Percentiles rank a stretch among this genome's conserved stretches.
These are phyloP conservation scores for Ceratocystis diversiconidia DNA, from an alignment of 2,329 filamentous ascomycete genomes.

Conservation along the genomic window DNA sequence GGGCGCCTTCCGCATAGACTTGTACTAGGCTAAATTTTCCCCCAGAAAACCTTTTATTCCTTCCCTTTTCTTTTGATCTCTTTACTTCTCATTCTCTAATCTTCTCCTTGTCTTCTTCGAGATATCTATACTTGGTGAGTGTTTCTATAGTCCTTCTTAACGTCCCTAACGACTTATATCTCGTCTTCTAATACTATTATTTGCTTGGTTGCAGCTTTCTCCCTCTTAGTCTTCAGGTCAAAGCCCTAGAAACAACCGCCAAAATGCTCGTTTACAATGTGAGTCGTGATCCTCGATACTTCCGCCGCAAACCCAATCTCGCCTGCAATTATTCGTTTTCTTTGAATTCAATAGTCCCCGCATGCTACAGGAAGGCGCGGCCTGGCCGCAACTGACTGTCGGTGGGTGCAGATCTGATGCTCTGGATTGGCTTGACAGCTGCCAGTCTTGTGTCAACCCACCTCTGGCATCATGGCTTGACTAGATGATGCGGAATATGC, in stretches of 20 bases:
- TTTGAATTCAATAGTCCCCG: background rate
- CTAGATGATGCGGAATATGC: too few relatives aligned
- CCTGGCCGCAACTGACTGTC: background rate
- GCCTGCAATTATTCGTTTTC: background rate
- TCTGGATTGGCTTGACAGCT: background rate
- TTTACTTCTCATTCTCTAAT: conserved; percentile 19
- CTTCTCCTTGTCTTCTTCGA: conserved; percentile 20
- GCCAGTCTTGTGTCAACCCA: too few relatives aligned
- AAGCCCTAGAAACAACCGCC: conserved; percentile 26
- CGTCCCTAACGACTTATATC: background rate
- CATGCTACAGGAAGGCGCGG: background rate
- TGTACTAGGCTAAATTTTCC: conserved; percentile 3
- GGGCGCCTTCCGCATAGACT: background rate
- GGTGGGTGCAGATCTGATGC: background rate
- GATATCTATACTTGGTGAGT: conserved; percentile 15
- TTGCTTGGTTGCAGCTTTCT: background rate
- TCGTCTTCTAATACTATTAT: background rate
- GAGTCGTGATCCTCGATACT: conserved; percentile 22
- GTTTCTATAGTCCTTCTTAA: conserved; percentile 14
- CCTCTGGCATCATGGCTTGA: too few relatives aligned
- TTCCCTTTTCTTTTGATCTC: conserved; percentile 7
- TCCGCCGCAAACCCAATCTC: background rate
- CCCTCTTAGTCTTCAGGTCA: conserved; percentile 3
- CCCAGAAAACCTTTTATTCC: conserved; percentile 12
- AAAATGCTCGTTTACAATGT: conserved; percentile 66